Evolutionary conservation across 305 asterid species (phyloP).

Genomic region (Plantago coronopus): DNA sequence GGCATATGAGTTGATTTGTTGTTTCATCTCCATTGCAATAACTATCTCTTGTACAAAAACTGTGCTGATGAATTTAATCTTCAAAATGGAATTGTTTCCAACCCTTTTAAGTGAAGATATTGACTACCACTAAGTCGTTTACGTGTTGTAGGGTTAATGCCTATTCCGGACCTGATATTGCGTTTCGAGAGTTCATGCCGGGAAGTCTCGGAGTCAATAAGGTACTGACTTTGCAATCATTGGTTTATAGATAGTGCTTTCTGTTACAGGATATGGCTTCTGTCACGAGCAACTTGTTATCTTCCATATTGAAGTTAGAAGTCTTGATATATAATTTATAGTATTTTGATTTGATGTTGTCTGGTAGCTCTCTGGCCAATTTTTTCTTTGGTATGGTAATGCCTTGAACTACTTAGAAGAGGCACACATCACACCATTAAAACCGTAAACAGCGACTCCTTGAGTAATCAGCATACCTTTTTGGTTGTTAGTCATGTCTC

Average conservation of each 20-base stretch:
- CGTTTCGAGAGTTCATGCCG: slow-evolving; percentile 88
- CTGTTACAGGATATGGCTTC: not conserved
- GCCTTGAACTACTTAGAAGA: too few relatives aligned
- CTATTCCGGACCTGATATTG: slow-evolving; percentile 76
- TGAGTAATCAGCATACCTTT: too few relatives aligned
- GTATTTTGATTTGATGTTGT: too few relatives aligned
- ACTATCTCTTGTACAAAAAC: slow-evolving; percentile 10
- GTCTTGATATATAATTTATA: too few relatives aligned
- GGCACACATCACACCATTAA: too few relatives aligned
- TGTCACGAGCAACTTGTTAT: not conserved
- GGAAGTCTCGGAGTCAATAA: slow-evolving; percentile 72
- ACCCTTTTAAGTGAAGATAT: not conserved
- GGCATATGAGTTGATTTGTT: not conserved
- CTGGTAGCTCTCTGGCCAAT: too few relatives aligned
- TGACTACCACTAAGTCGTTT: slow-evolving; percentile 21
- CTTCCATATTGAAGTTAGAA: not conserved
- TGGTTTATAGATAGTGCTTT: slow-evolving; percentile 4
- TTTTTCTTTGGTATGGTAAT: too few relatives aligned
- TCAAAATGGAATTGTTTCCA: slow-evolving; percentile 4
- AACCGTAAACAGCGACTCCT: too few relatives aligned
- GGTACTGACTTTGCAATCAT: slow-evolving; percentile 38
- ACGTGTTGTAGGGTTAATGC: slow-evolving; percentile 70
- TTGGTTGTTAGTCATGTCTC: too few relatives aligned
- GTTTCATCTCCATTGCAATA: slow-evolving; percentile 6
- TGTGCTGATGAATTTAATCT: not conserved